Base-by-base conservation (phyloP, 2,329 filamentous ascomycete genomes). In the Cyphellophora europaea region DNA sequence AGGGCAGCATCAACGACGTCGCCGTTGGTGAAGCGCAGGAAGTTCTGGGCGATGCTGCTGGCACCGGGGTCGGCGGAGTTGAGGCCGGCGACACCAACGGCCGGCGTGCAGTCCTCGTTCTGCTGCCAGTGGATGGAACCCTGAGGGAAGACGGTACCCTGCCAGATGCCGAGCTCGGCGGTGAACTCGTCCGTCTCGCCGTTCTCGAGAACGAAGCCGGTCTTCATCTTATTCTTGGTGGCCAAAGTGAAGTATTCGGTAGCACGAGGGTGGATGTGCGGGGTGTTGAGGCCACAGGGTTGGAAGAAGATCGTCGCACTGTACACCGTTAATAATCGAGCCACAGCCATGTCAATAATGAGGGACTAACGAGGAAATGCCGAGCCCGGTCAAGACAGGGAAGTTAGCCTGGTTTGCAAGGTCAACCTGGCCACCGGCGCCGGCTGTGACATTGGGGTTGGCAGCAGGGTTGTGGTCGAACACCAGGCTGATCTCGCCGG, bases 71-170 rank as follows among this genome's bases (percentile, higher is more conserved):
- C 64, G 34, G 62, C 63, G 12, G 39, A 51, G 54, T 61, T 64
- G 14, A 69, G 50, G 1, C 55, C 51, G 1, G 64, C 62, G 14
- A 67, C 57, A 40, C 65, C 66, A 2, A 54, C 55, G 2, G 64
- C 62, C 2, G 52, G 48, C n/a, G 59, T 47, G 49, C 66, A 69
- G 33, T 55, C 55, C 19, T 58, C 51, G 53, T 69, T 69, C 55
- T 67, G 60, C 45, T 69, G 62, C 51, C 58, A 67, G 45, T 69
- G 66, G 40, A 69, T 66, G 37, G 43, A 51, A 12, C 65, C 65
- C 37, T 57, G 51, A 11, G 64, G 64, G 49, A 67, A 66, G 8
- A 66, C 59, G n/a, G 65, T 65, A 35, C 59, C 63, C 34, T 66
- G 56, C 48, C 61, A 62, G 27, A 58, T 54, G 29, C 50, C 48